Conservation (phyloP, 768 basidiomycete genomes). For the Coprinopsis strossmayeri region DNA sequence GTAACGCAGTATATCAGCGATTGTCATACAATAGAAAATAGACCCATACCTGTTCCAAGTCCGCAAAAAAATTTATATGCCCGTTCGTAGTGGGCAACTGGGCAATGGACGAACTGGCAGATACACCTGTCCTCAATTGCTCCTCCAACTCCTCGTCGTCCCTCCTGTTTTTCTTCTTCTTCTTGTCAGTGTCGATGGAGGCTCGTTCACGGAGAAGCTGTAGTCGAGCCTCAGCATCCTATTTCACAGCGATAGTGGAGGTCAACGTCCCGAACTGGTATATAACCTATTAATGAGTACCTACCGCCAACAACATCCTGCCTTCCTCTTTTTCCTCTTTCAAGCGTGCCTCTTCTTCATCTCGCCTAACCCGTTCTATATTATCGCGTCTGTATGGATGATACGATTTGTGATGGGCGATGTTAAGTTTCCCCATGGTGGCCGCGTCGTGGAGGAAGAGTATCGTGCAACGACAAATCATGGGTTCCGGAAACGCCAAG, state of each 20-base stretch:
- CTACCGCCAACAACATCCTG: conserved; percentile 62
- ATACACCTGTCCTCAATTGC: conserved; percentile 13
- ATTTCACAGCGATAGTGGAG: no score
- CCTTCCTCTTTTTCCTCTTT: conserved; percentile 69
- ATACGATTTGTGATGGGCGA: conserved; percentile 89
- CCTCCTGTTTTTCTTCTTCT: conserved; percentile 29
- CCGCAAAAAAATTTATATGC: conserved; percentile 82
- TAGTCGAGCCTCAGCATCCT: conserved; percentile 82
- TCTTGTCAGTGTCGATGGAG: conserved; percentile 24
- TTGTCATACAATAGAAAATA: background rate
- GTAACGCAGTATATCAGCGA: conserved; percentile 3
- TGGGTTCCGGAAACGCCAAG: no score
- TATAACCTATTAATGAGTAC: no score
- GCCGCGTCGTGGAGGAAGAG: no score
- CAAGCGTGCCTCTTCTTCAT: conserved; percentile 72
- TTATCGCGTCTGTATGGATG: conserved; percentile 84
- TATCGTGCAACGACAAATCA: no score
- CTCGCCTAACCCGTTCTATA: conserved; percentile 69
- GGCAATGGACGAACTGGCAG: conserved; percentile 26
- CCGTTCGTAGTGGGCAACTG: conserved; percentile 44
- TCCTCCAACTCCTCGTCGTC: conserved; percentile 28
- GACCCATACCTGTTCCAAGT: conserved; percentile 59
- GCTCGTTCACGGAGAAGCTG: conserved; percentile 57
- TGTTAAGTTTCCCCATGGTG: conserved; percentile 77
- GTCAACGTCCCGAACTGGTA: no score